Conservation (phyloP, 352 stramenopile genomes). For the Ophiocytium majus region DNA sequence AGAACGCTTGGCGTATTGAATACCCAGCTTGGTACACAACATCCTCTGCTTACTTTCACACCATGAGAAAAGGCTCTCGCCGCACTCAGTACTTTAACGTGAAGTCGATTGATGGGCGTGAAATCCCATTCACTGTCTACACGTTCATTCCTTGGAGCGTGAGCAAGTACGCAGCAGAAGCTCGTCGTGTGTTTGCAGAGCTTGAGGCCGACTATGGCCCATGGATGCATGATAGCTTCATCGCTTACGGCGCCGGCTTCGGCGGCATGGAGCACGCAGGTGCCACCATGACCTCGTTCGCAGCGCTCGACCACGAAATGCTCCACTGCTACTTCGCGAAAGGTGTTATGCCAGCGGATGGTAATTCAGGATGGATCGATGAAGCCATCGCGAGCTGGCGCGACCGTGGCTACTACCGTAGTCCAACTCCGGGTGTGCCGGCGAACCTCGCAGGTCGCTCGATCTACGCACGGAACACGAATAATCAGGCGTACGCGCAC, state of each 20-base stretch:
- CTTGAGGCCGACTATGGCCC: slow-evolving; percentile 9
- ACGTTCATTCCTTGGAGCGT: background rate
- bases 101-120: background rate
- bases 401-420: background rate
- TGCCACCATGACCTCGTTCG: background rate
- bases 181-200: background rate
- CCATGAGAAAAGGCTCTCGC: background rate
- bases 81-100: background rate
- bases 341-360: slow-evolving; percentile 1
- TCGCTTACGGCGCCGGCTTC: background rate
- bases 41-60: background rate
- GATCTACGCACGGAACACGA: background rate
- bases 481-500: background rate
- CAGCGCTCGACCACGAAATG: slow-evolving; percentile 5
- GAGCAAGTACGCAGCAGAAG: background rate
- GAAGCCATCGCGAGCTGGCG: background rate
- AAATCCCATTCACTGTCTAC: background rate
- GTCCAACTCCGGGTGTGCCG: background rate
- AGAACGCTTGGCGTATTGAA: background rate
- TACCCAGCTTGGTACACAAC: background rate
- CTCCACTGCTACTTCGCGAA: slow-evolving; percentile 2
- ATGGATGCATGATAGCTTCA: background rate
- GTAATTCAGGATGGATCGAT: background rate
- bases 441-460: background rate
- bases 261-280: background rate